Conservation (phyloP, 106 monocot genomes). For the Chionographis japonica region DNA sequence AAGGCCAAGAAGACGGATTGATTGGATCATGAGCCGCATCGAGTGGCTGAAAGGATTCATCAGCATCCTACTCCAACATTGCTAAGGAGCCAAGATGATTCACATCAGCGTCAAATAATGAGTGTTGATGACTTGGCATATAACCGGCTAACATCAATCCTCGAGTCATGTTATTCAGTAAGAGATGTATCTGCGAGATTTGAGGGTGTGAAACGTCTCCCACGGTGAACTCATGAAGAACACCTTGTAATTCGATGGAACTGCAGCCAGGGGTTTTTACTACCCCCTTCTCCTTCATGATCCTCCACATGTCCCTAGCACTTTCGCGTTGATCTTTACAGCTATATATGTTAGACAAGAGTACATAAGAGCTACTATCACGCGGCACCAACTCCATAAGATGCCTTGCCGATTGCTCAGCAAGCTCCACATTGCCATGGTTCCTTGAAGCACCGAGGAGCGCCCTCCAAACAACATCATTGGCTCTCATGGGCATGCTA, state of each 20-base stretch:
- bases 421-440: slow-evolving; percentile 38
- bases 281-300: slow-evolving; percentile 45
- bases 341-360: slow-evolving; percentile 52
- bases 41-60: too few relatives aligned
- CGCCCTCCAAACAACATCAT: slow-evolving; percentile 56
- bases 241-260: slow-evolving; percentile 39
- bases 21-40: too few relatives aligned
- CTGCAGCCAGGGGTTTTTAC: slow-evolving; percentile 44
- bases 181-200: slow-evolving; percentile 17
- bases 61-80: not conserved
- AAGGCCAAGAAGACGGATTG: too few relatives aligned
- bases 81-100: not conserved
- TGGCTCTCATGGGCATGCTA: slow-evolving; percentile 38
- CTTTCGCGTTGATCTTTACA: slow-evolving; percentile 26
- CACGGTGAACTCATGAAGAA: slow-evolving; percentile 31
- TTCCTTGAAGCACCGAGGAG: slow-evolving; percentile 51
- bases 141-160: slow-evolving; percentile 12
- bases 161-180: slow-evolving; percentile 20
- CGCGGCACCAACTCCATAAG: slow-evolving; percentile 34
- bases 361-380: slow-evolving; percentile 52
- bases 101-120: slow-evolving; percentile 6
- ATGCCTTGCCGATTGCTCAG: slow-evolving; percentile 36
- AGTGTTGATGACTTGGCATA: slow-evolving; percentile 13
- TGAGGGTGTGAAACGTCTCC: slow-evolving; percentile 38
- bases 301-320: slow-evolving; percentile 39